Evolutionary conservation across 176 grass and related monocot species (phyloP).

Genomic region (maize (Zea mays)): DNA sequence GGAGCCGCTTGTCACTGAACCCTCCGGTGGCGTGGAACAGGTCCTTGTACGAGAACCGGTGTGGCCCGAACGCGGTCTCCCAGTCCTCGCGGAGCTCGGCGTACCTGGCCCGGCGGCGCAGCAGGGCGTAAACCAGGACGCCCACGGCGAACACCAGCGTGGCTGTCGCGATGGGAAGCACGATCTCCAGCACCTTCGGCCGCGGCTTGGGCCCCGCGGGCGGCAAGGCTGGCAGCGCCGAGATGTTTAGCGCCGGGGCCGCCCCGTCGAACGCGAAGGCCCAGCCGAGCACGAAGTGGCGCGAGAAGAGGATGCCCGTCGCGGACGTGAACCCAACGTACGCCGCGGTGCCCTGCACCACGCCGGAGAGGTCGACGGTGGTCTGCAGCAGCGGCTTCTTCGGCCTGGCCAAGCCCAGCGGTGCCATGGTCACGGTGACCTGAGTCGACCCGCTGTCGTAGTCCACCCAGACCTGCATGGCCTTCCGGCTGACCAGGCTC

Average conservation of each 20-base stretch:
- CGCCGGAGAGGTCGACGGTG: conserved; percentile 29
- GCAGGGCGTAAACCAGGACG: not conserved
- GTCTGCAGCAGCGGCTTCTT: conserved; percentile 40
- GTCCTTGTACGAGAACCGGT: conserved; percentile 56
- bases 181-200: conserved; percentile 30
- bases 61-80: conserved; percentile 46
- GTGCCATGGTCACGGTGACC: conserved; percentile 49
- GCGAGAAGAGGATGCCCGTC: conserved; percentile 50
- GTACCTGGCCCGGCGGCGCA: conserved; percentile 31
- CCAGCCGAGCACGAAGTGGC: conserved; percentile 74
- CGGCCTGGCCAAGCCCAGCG: conserved; percentile 27
- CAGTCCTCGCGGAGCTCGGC: conserved; percentile 54
- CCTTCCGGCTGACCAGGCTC: conserved; percentile 40
- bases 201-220: conserved; percentile 25
- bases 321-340: conserved; percentile 67
- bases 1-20: conserved; percentile 38
- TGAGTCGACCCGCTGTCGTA: conserved; percentile 24
- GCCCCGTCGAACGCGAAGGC: conserved; percentile 58
- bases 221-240: conserved; percentile 40
- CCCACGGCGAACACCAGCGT: not conserved
- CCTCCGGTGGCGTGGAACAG: conserved; percentile 50
- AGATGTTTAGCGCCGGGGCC: conserved; percentile 49
- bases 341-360: conserved; percentile 26
- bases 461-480: conserved; percentile 62
- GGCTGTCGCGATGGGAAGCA: conserved; percentile 35